Conservation (phyloP, 192 early-diverging fungal genomes). For the Backusella australiensis region DNA sequence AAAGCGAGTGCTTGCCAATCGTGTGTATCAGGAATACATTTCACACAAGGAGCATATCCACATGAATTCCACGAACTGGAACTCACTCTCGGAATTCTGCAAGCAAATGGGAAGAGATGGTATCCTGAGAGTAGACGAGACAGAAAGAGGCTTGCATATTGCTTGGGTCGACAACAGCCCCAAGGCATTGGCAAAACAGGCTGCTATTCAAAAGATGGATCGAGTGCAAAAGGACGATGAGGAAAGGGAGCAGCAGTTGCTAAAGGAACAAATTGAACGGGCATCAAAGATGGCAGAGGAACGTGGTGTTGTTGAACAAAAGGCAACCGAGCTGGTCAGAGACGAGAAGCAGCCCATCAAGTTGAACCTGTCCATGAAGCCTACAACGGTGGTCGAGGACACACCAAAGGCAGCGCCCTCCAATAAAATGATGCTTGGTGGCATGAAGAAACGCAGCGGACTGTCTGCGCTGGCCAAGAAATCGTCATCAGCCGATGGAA, state of each 20-base stretch:
- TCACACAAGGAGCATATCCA: slow-evolving; percentile 88
- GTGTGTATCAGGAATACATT: slow-evolving; percentile 97
- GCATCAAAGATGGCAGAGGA: slow-evolving; percentile 55
- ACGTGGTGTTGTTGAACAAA: slow-evolving; percentile 21
- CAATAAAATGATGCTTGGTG: slow-evolving; percentile 29
- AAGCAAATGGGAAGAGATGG: slow-evolving; percentile 86
- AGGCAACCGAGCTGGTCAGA: slow-evolving; percentile 61
- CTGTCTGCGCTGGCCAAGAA: slow-evolving; percentile 27
- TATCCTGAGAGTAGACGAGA: slow-evolving; percentile 82
- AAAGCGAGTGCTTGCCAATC: slow-evolving; percentile 84
- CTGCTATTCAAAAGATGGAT: slow-evolving; percentile 76
- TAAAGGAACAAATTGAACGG: slow-evolving; percentile 83
- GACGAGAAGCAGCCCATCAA: slow-evolving; percentile 70
- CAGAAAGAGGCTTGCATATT: slow-evolving; percentile 87
- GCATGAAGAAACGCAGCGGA: slow-evolving; percentile 27
- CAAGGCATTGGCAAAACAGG: slow-evolving; percentile 81
- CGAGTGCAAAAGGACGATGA: slow-evolving; percentile 84
- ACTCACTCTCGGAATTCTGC: slow-evolving; percentile 84
- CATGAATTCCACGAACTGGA: slow-evolving; percentile 96
- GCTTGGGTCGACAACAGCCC: slow-evolving; percentile 91
- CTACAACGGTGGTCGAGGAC: slow-evolving; percentile 20
- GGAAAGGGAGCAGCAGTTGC: slow-evolving; percentile 70
- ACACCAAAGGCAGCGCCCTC: slow-evolving; percentile 17
- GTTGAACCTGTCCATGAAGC: slow-evolving; percentile 58
- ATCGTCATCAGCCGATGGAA: neutral